phyloP scores from a whole-genome alignment of 2,329 filamentous ascomycete genomes.

The Scolecobasidium constrictum region DNA sequence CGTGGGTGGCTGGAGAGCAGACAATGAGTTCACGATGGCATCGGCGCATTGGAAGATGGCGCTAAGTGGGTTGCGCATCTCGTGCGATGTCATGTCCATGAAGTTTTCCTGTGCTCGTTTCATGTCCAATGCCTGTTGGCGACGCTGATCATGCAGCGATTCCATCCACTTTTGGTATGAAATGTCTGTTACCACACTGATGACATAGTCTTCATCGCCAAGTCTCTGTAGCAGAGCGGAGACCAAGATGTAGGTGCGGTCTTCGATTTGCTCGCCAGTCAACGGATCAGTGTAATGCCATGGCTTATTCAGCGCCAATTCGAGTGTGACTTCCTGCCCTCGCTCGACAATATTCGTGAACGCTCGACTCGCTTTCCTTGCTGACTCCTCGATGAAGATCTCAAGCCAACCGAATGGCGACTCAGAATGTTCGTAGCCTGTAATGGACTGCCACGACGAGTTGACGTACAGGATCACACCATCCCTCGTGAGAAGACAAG shows the following conservation, averaged over 20 bases:
- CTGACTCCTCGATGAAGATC: neutral
- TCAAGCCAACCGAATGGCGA: conserved; percentile 6
- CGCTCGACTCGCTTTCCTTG: neutral
- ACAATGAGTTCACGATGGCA: conserved; percentile 22
- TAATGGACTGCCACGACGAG: conserved; percentile 2
- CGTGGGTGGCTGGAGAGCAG: conserved; percentile 3
- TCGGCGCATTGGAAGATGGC: conserved; percentile 34
- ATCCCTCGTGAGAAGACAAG: conserved; percentile 38
- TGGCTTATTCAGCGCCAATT: conserved; percentile 3
- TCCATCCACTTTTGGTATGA: conserved; percentile 28
- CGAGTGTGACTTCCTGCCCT: neutral
- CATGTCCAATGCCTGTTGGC: conserved; percentile 26
- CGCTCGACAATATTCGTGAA: neutral
- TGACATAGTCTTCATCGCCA: conserved; percentile 1
- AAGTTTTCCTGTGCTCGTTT: conserved; percentile 29
- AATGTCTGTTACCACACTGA: conserved; percentile 23
- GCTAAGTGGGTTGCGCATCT: conserved; percentile 35
- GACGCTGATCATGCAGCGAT: conserved; percentile 20
- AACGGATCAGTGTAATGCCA: conserved; percentile 3
- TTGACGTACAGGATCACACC: conserved; percentile 2
- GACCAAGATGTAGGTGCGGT: conserved; percentile 4
- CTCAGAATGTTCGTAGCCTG: conserved; percentile 1
- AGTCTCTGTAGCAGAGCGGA: conserved; percentile 4
- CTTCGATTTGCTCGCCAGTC: conserved; percentile 4
- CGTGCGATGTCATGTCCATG: conserved; percentile 23